These are phyloP conservation scores for Setaria viridis DNA, from an alignment of 202 grass and related monocot genomes.

Conservation along the genomic window DNA sequence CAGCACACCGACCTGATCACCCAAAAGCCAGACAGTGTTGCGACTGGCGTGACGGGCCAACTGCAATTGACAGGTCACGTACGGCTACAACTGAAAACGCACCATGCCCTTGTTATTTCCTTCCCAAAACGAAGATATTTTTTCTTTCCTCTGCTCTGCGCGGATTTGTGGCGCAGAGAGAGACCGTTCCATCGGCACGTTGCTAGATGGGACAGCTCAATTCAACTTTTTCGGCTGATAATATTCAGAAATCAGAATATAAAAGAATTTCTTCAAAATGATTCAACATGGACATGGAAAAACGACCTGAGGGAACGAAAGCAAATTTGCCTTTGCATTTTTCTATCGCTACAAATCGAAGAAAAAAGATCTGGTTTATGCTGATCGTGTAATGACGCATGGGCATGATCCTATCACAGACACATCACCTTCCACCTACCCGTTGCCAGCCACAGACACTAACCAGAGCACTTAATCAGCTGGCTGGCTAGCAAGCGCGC, in stretches of 20 bases:
- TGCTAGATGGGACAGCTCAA: not conserved
- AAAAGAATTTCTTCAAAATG: not conserved
- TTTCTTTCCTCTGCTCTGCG: not conserved
- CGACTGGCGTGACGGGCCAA: slow-evolving; percentile 37
- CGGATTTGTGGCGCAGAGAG: not conserved
- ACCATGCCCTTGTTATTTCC: not conserved
- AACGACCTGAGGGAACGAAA: not conserved
- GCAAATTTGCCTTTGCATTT: not conserved
- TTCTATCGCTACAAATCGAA: not conserved
- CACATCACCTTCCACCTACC: not conserved
- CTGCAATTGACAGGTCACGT: not conserved
- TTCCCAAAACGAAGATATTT: slow-evolving; percentile 1
- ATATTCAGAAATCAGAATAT: not conserved
- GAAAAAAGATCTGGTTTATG: not conserved
- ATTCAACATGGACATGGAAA: not conserved
- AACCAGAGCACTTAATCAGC: not conserved
- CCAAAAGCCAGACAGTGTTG: not conserved
- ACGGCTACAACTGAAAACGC: not conserved
- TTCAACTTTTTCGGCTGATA: not conserved
- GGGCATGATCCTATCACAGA: not conserved
- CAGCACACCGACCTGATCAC: too few relatives aligned
- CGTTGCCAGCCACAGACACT: not conserved
- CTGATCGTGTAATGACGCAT: not conserved
- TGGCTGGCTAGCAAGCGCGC: slow-evolving; percentile 1
- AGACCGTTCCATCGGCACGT: not conserved